phyloP scores from a whole-genome alignment of 2,329 filamentous ascomycete species.

The Fusarium foetens region DNA sequence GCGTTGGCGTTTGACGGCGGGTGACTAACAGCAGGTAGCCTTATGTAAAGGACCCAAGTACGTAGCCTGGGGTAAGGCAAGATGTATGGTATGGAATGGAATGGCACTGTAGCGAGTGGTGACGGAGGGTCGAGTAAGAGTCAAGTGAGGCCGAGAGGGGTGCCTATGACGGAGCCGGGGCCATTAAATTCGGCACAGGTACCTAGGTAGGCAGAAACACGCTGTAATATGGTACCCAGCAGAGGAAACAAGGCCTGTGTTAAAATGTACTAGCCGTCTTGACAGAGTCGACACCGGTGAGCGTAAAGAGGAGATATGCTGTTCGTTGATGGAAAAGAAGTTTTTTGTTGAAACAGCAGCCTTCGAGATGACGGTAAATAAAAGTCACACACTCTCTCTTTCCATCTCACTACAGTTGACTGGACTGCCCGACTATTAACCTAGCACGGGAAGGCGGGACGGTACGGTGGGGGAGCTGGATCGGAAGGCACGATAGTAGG shows the following conservation, averaged over 20 bases:
- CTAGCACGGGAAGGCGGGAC: slow-evolving; percentile 26
- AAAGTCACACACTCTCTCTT: slow-evolving; percentile 14
- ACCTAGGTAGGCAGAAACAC: slow-evolving; percentile 24
- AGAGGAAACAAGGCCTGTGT: background rate
- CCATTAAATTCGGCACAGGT: slow-evolving; percentile 22
- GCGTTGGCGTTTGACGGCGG: slow-evolving; percentile 37
- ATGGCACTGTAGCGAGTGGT: slow-evolving; percentile 17
- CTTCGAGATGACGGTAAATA: slow-evolving; percentile 21
- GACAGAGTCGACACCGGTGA: background rate
- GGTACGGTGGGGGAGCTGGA: slow-evolving; percentile 31
- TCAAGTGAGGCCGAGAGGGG: slow-evolving; percentile 36
- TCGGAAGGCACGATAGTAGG: slow-evolving; percentile 29
- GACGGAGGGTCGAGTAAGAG: slow-evolving; percentile 33
- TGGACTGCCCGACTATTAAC: slow-evolving; percentile 22
- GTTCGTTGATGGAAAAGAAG: background rate
- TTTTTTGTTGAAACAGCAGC: background rate
- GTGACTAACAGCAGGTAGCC: slow-evolving; percentile 31
- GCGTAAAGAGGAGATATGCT: background rate
- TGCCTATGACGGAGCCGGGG: slow-evolving; percentile 38
- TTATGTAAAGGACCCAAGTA: slow-evolving; percentile 4
- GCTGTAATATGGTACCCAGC: background rate
- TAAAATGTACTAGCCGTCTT: background rate
- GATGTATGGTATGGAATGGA: background rate
- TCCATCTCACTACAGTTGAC: slow-evolving; percentile 4
- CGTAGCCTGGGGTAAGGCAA: slow-evolving; percentile 10